Conservation (phyloP, 352 stramenopile genomes). For the Thalassiosira hispida region DNA sequence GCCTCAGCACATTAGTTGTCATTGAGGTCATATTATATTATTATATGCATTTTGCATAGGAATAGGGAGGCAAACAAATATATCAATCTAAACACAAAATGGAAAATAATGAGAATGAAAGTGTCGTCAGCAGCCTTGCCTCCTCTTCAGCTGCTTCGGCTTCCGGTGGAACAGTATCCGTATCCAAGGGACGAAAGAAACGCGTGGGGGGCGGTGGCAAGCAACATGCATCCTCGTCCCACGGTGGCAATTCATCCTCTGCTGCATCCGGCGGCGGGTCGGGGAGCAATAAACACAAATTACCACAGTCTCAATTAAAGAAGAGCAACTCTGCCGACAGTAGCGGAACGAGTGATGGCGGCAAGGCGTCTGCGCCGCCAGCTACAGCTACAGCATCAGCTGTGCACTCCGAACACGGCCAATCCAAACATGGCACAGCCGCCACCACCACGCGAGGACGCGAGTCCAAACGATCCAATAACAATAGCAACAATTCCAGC, state of each 20-base stretch:
- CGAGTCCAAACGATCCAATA: neutral
- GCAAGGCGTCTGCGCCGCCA: neutral
- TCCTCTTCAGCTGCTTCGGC: neutral
- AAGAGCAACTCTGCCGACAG: no score
- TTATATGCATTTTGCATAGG: neutral
- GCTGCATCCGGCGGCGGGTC: neutral
- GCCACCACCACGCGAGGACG: neutral
- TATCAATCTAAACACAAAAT: constrained; percentile 3
- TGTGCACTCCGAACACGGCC: no score
- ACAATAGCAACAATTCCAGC: neutral
- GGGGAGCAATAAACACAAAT: neutral
- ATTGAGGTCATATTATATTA: no score
- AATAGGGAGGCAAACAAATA: neutral
- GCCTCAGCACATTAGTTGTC: no score
- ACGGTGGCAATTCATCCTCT: neutral
- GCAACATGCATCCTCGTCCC: neutral
- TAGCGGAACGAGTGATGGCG: neutral
- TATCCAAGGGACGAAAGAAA: constrained; percentile 21
- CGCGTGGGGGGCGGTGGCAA: constrained; percentile 1
- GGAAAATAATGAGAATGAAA: constrained; percentile 10
- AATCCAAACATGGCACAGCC: no score
- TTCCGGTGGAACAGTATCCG: neutral
- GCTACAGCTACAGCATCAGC: neutral
- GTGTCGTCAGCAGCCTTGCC: neutral
- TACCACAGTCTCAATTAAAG: neutral